These are phyloP conservation scores for Volvox reticuliferus DNA, from an alignment of 139 green algal species.

Conservation along the genomic window DNA sequence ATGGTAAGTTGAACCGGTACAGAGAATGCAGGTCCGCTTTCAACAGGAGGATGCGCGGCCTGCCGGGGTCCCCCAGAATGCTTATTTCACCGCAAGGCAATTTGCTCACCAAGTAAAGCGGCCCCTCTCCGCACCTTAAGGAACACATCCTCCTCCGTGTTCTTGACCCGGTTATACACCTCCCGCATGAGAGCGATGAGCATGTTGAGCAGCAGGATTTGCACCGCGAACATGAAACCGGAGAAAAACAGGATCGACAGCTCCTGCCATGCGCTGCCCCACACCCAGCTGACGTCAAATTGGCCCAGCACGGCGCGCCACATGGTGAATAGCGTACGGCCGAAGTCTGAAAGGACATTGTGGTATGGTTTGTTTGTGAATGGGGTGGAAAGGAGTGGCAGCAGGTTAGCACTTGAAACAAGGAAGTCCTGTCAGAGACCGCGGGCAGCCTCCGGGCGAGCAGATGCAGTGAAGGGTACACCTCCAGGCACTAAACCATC, in stretches of 20 bases:
- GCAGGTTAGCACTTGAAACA: neutral
- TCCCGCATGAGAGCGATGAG: conserved; percentile 66
- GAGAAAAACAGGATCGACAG: conserved; percentile 50
- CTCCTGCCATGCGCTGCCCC: conserved; percentile 49
- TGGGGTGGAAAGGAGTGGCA: neutral
- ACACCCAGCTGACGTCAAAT: conserved; percentile 45
- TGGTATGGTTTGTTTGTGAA: neutral
- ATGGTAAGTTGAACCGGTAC: too few species aligned
- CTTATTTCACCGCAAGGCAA: too few species aligned
- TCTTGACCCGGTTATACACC: conserved; percentile 51
- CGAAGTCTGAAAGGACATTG: conserved; percentile 40
- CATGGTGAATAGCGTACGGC: conserved; percentile 50
- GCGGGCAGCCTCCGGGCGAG: too few species aligned
- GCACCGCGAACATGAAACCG: conserved; percentile 46
- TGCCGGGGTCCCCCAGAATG: too few species aligned
- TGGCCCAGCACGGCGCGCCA: conserved; percentile 46
- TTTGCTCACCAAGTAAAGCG: too few species aligned
- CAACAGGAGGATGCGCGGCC: too few species aligned
- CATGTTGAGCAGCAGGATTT: conserved; percentile 70
- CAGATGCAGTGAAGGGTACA: neutral
- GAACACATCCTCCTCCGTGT: conserved; percentile 62
- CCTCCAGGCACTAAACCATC: neutral
- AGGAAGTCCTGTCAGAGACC: neutral
- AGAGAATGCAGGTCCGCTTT: too few species aligned
- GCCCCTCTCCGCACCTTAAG: conserved; percentile 26